Evolutionary conservation across 2,329 filamentous ascomycete genomes (phyloP).

Genomic region (Aureobasidium mangrovei): DNA sequence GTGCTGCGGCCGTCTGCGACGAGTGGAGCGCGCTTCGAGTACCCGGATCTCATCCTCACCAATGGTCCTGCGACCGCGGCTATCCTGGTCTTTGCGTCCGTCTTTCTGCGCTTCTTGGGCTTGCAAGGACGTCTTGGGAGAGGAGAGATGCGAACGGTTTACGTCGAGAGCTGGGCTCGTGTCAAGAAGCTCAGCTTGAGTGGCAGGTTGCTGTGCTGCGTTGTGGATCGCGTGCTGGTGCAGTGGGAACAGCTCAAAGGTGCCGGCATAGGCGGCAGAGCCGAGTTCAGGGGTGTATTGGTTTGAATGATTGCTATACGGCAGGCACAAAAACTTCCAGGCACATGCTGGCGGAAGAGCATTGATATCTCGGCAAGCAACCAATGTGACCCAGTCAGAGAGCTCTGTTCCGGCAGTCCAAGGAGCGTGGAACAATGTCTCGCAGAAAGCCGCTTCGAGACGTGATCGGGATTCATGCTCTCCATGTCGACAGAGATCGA

Average conservation of each 20-base stretch:
- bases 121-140: slow-evolving; percentile 29
- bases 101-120: slow-evolving; percentile 47
- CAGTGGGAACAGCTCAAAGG: slow-evolving; percentile 62
- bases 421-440: too few species aligned
- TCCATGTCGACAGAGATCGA: too few species aligned
- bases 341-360: too few species aligned
- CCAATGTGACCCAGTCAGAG: neutral
- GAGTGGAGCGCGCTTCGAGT: slow-evolving; percentile 22
- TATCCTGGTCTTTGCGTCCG: slow-evolving; percentile 55
- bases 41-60: slow-evolving; percentile 69
- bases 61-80: slow-evolving; percentile 88
- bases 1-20: neutral
- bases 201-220: slow-evolving; percentile 61
- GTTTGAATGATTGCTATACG: neutral
- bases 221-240: slow-evolving; percentile 73
- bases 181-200: slow-evolving; percentile 76
- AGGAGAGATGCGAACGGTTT: slow-evolving; percentile 63
- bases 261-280: slow-evolving; percentile 34
- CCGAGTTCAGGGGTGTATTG: slow-evolving; percentile 35
- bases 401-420: neutral
- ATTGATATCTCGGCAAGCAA: too few species aligned
- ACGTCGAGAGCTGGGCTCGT: slow-evolving; percentile 87
- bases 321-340: too few species aligned
- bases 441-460: too few species aligned
- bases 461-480: too few species aligned